Percentiles rank a stretch among this genome's conserved stretches.
Conservation (phyloP, 495 filamentous ascomycete species). For the Aspergillus bridgeri region DNA sequence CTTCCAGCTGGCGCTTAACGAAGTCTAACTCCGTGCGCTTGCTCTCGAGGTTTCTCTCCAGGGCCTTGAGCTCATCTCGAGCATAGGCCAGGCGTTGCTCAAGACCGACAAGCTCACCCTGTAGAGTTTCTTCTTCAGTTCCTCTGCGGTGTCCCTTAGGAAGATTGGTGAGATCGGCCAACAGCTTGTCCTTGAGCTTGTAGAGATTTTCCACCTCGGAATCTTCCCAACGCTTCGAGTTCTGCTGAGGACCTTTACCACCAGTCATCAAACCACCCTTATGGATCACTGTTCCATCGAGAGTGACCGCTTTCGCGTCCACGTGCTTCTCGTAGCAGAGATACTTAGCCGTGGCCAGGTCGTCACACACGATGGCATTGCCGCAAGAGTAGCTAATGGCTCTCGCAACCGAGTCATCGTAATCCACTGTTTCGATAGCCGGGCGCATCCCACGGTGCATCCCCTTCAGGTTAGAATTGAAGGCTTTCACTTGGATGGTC, state of each 20-base stretch:
- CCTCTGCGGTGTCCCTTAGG: constrained; percentile 70
- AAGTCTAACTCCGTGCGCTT: constrained; percentile 81
- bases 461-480: constrained; percentile 86
- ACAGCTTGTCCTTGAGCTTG: constrained; percentile 65
- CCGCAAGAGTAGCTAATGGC: constrained; percentile 94
- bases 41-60: constrained; percentile 80
- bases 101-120: constrained; percentile 77
- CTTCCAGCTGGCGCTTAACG: constrained; percentile 63
- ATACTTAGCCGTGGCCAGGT: constrained; percentile 75
- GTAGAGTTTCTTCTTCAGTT: constrained; percentile 73
- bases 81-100: constrained; percentile 70
- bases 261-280: constrained; percentile 98
- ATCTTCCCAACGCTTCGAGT: constrained; percentile 82
- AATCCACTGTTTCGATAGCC: constrained; percentile 95
- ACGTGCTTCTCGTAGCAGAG: constrained; percentile 83
- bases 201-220: constrained; percentile 79
- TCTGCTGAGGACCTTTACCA: constrained; percentile 72
- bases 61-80: constrained; percentile 71
- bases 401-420: constrained; percentile 79
- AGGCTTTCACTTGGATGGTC: constrained; percentile 88
- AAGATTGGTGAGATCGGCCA: constrained; percentile 68
- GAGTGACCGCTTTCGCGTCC: constrained; percentile 88
- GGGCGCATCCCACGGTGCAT: constrained; percentile 80
- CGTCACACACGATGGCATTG: constrained; percentile 93
- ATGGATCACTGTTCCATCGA: constrained; percentile 91